phyloP scores from a whole-genome alignment of 2,329 filamentous ascomycete species.

The Xylariales sp. region DNA sequence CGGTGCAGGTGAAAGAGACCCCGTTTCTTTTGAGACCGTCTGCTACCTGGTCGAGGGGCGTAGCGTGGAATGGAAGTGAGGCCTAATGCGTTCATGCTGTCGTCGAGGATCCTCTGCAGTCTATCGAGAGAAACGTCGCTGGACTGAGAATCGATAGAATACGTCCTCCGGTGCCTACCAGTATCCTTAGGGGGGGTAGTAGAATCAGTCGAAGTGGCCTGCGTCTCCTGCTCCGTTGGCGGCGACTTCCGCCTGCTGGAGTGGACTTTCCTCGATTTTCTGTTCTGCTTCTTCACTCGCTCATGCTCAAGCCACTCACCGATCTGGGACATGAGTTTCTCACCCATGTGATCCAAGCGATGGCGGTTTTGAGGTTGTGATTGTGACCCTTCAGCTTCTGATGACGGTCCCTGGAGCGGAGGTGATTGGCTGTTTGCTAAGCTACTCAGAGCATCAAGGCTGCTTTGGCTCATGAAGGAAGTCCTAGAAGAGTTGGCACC shows the following conservation, averaged over 20 bases:
- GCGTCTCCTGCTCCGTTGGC: constrained; percentile 22
- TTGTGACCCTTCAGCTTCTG: constrained; percentile 24
- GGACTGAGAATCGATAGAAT: constrained; percentile 61
- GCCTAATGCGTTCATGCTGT: constrained; percentile 54
- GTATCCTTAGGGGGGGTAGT: not conserved
- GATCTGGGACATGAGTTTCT: constrained; percentile 68
- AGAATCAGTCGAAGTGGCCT: constrained; percentile 13
- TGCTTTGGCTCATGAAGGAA: constrained; percentile 36
- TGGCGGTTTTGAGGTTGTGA: constrained; percentile 29
- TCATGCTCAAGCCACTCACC: constrained; percentile 81
- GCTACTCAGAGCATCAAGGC: constrained; percentile 27
- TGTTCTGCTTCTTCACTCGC: constrained; percentile 58
- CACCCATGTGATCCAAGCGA: constrained; percentile 33
- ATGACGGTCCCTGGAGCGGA: constrained; percentile 17
- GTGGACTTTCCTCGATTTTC: constrained; percentile 43
- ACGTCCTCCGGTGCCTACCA: constrained; percentile 31
- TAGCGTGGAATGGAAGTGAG: constrained; percentile 41
- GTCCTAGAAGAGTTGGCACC: constrained; percentile 37
- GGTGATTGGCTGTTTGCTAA: constrained; percentile 21
- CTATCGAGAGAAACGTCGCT: constrained; percentile 72
- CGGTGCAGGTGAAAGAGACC: constrained; percentile 35
- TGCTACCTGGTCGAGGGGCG: constrained; percentile 36
- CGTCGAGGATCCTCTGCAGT: constrained; percentile 74
- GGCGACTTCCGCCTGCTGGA: constrained; percentile 35
- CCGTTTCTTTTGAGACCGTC: constrained; percentile 33